Base-by-base conservation (phyloP, 2,329 filamentous ascomycete genomes). In the Pezicula neosporulosa region DNA sequence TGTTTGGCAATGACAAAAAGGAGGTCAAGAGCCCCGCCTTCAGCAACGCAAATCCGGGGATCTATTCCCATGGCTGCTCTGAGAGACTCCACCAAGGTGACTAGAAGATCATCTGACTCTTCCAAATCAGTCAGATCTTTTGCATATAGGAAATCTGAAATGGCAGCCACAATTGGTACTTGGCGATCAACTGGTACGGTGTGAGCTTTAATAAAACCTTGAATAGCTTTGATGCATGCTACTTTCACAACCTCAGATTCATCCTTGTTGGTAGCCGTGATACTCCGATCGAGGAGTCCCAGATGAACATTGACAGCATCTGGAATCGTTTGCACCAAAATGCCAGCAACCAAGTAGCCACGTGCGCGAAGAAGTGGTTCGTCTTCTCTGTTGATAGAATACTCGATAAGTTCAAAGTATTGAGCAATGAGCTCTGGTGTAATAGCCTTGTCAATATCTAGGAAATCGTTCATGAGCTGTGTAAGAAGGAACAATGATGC, bases 1-100 rank as follows among this genome's bases (percentile, higher is more conserved):
- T 92, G 85, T 67, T 90, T 94, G 19, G 91, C 93, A 54, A 97
- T 83, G 48, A 87, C 82, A 72, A 99, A 97, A 8, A 99, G 81
- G 13, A 92, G 75, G 61, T 94, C 87, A 6, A 96, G 75, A 19
- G 93, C 90, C 51, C 85, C 81, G 43, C 87, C 85, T 13, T 80
- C 81, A 0, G 85, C 82, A 19, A 96, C 78, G 19, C 89, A 86
- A 48, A 94, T 83, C 15, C 78, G 77, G 3, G 88, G 82, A 61
- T 97, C 86, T 49, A 96, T 80, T 60, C 86, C 78, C 62, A 97
- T 94, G 27, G 89, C 86, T 60, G 91, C 85, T 47, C 90, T 83
- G 3, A 97, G 76, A 1, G 92, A 88, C 70, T 97, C 91, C 6
- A 93, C 88, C 30, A 99, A 76, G 0, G 92, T 93, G 13, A 96